A percentile compares a stretch with the other conserved stretches of the same genome.
phyloP scores from a whole-genome alignment of 371 early-diverging fungal species.

The Rhizopus stolonifer region DNA sequence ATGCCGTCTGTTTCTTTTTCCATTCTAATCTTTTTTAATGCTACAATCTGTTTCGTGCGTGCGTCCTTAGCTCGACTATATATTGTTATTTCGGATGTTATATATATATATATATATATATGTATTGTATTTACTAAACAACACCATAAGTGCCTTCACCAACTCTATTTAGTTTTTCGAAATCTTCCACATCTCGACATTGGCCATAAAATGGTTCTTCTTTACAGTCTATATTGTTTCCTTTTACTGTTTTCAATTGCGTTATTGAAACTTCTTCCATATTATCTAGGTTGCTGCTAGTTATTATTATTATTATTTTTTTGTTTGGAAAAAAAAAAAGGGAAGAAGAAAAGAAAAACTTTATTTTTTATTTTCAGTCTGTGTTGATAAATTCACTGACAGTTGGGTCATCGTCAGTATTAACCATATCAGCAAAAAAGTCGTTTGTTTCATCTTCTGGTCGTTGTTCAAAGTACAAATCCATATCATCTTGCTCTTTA shows the following conservation, averaged over 20 bases:
- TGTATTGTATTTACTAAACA: conserved; percentile 64
- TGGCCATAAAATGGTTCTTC: conserved; percentile 51
- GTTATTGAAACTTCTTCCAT: neutral
- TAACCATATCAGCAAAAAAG: conserved; percentile 51
- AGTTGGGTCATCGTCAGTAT: conserved; percentile 41
- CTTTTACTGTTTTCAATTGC: conserved; percentile 29
- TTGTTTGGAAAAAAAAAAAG: too few relatives aligned
- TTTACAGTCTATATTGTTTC: conserved; percentile 24
- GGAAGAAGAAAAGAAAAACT: conserved; percentile 4
- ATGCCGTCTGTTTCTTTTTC: conserved; percentile 81
- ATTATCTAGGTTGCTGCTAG: too few relatives aligned
- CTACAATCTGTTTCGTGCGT: conserved; percentile 72
- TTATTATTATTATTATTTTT: too few relatives aligned
- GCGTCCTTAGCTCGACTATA: conserved; percentile 64
- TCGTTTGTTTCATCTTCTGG: conserved; percentile 34
- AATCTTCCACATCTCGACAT: conserved; percentile 67
- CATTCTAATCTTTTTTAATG: conserved; percentile 88
- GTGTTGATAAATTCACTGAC: conserved; percentile 40
- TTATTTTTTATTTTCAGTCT: conserved; percentile 11
- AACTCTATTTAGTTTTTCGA: conserved; percentile 66
- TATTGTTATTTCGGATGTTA: neutral
- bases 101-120: neutral
- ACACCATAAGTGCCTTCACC: conserved; percentile 90
- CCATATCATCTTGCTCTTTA: conserved; percentile 16
- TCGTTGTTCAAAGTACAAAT: conserved; percentile 25